Conservation (phyloP, 2,329 filamentous ascomycete species). For the Talaromyces sp. region DNA sequence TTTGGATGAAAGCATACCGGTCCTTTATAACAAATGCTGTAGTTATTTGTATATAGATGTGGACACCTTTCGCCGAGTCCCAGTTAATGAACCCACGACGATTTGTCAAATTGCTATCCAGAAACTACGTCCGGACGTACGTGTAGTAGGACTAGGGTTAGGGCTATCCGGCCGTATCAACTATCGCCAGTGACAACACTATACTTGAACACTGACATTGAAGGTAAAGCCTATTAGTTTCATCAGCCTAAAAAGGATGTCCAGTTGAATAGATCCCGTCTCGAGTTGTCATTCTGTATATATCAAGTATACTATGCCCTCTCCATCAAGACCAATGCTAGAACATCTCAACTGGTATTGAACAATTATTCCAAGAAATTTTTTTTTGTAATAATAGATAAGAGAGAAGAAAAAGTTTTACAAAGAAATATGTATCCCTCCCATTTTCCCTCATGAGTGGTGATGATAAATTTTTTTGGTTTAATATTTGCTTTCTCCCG, state of each 20-base stretch:
- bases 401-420: conserved; percentile 9
- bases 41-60: no score
- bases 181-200: not conserved
- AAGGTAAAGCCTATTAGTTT: no score
- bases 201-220: not conserved
- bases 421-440: conserved; percentile 13
- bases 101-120: not conserved
- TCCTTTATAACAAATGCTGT: no score
- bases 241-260: no score
- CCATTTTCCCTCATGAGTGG: conserved; percentile 2
- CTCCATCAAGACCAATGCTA: not conserved
- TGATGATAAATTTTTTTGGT: not conserved
- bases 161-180: not conserved
- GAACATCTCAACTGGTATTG: not conserved
- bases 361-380: not conserved
- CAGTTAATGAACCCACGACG: no score
- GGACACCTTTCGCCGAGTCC: no score
- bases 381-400: not conserved
- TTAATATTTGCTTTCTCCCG: not conserved
- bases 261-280: not conserved
- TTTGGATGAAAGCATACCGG: no score
- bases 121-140: not conserved
- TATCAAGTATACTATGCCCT: not conserved
- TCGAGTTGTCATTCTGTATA: not conserved
- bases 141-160: not conserved